Percentiles rank a stretch among this genome's conserved stretches.
Evolutionary conservation across 352 stramenopile genomes (phyloP).

Genomic region (Globisporangium paddicum): DNA sequence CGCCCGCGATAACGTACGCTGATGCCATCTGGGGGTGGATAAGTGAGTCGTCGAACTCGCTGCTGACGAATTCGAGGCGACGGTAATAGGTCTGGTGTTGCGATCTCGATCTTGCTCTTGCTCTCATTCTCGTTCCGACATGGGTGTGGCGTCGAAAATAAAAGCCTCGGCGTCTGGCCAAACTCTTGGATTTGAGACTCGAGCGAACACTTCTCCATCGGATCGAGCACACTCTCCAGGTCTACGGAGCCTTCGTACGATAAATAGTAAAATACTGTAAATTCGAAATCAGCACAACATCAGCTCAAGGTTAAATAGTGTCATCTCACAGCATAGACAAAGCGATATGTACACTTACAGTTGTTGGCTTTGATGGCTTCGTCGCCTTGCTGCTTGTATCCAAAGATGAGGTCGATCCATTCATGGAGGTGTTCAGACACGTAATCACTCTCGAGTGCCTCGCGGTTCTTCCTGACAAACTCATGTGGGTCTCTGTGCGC

Average conservation of each 20-base stretch:
- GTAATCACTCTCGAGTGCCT: constrained; percentile 95
- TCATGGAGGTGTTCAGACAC: constrained; percentile 93
- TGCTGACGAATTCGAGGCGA: constrained; percentile 26
- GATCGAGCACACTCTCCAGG: constrained; percentile 83
- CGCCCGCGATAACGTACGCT: constrained; percentile 10
- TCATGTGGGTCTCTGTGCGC: constrained; percentile 69
- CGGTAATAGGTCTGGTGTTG: constrained; percentile 32
- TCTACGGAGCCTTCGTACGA: constrained; percentile 87
- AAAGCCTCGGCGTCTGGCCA: constrained; percentile 81
- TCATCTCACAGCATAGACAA: constrained; percentile 4
- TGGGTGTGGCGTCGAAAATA: constrained; percentile 72
- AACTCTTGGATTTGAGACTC: constrained; percentile 93
- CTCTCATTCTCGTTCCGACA: constrained; percentile 55
- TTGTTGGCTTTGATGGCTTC: constrained; percentile 72
- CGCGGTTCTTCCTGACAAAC: constrained; percentile 91
- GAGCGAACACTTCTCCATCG: constrained; percentile 92
- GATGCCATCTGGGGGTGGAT: constrained; percentile 8
- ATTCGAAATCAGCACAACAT: neutral
- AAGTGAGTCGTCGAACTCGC: constrained; percentile 17
- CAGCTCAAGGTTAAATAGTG: neutral
- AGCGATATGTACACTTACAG: constrained; percentile 26
- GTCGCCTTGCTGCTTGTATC: constrained; percentile 93
- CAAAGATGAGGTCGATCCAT: constrained; percentile 98
- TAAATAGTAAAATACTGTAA: constrained; percentile 85
- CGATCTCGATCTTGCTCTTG: constrained; percentile 44